Evolutionary conservation across 192 early-diverging fungal genomes (phyloP), one percentile per base, ranked within the genome.

Genomic region (Martensiomyces pterosporus): DNA sequence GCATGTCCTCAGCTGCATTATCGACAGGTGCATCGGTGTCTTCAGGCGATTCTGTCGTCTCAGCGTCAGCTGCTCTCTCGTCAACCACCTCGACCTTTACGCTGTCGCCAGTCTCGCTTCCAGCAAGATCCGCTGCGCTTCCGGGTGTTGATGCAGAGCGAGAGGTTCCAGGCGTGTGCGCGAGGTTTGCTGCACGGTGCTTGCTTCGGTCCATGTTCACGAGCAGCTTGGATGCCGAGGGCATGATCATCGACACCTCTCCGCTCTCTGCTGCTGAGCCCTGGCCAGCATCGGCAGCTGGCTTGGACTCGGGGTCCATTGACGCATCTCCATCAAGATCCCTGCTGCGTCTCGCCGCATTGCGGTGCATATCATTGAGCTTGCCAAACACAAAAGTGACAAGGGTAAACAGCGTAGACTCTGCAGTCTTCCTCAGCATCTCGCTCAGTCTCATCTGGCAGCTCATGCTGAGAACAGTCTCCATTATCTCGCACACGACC

Each of bases 401-500:
- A 27, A 73, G 62, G 29, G 57, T 54, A 25, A 66, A 61, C 17
- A 78, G 62, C n/a, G 65, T 69, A 9, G 65, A 57, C 42, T 78
- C 76, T 39, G 76, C 70, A 2, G 70, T 47, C 39, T 56, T 65
- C 9, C 76, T 49, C 40, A 78, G 56, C 48, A 68, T 54, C 49
- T 73, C 93, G 62, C 85, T 91, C 15, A 95, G 59, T 37, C 93
- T 72, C 54, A 87, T 84, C 76, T 95, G 94, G 64, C 95, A 97
- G 63, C 89, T 91, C 89, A 99, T 94, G 60, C 90, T 91, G 44
- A 99, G 83, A 13, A 88, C 92, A 16, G 92, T 92, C 76, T 99
- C 96, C 64, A 97, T 90, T 80, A 97, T 95, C 54, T 92, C 92
- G 62, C 96, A 99, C 12, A 97, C 82, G 12, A 86, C 85, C 60